Base-by-base conservation (phyloP, 2,329 filamentous ascomycete species). In the Talaromyces marneffei region DNA sequence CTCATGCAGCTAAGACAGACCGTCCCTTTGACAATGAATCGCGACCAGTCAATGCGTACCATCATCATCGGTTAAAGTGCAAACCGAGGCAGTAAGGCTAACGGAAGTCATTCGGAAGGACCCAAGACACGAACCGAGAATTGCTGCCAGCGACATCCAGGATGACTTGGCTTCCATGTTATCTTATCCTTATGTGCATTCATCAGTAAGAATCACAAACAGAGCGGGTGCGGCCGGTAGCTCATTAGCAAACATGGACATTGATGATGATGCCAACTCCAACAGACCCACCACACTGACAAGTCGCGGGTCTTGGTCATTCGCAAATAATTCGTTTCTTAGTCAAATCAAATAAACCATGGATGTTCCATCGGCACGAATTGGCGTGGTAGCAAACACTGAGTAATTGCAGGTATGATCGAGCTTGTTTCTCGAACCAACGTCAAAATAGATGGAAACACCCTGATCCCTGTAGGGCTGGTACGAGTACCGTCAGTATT, bases 1-100 rank as follows among this genome's bases (percentile, higher is more conserved):
- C 31, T 27, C 20, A 57, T 57, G 55, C 55, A 57, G 29, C 55
- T 57, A 57, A 55, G 27, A 16, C 37, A 18, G 56, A 25, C 56
- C 56, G 56, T 25, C 29, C 37, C 56, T 59, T 39, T 27, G 18
- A 40, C 46, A 40, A 42, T 25, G 46, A 27, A 31, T 35, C 27
- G 48, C 25, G 57, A 31, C 20, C 57, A 59, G 33, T 29, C 46
- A 59, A 39, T 42, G 27, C 25, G 57, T 44, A 20, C 57, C n/a
- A 53, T 53, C 35, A 53, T 44, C 46, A 42, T 9, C 14, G 33
- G 33, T 42, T 20, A 37, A 3, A 5, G 29, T 14, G 42, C n/a
- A 37, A 48, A 16, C 16, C 14, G 42, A 58, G 56, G 20, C 31
- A 39, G 46, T 23, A 40, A 4, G 44, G 16, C 31, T n/a, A 27